Conservation (phyloP, 2,329 filamentous ascomycete genomes). For the Setomelanomma holmii region DNA sequence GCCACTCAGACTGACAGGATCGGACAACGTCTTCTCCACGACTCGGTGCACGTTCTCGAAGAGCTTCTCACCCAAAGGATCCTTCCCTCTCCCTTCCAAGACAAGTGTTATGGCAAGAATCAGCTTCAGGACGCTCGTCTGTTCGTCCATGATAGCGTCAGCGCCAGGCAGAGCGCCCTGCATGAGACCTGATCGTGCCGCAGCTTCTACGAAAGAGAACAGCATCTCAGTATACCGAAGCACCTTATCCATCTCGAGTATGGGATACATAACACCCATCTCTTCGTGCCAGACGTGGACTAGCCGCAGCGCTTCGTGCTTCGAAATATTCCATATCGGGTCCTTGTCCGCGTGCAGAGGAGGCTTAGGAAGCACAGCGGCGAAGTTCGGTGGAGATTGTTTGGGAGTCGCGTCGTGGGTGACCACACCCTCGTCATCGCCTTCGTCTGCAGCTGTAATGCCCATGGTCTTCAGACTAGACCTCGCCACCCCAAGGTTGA, state of each 20-base stretch:
- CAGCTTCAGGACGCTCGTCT: constrained; percentile 78
- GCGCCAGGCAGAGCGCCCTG: constrained; percentile 61
- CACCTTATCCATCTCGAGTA: constrained; percentile 76
- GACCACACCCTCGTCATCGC: constrained; percentile 64
- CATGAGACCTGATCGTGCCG: constrained; percentile 64
- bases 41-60: constrained; percentile 78
- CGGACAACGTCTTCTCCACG: constrained; percentile 69
- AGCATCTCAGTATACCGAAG: constrained; percentile 74
- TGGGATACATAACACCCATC: constrained; percentile 89
- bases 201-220: constrained; percentile 75
- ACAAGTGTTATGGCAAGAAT: constrained; percentile 80
- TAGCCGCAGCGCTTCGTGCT: constrained; percentile 80
- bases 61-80: constrained; percentile 73
- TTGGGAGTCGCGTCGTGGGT: constrained; percentile 62
- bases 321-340: constrained; percentile 79
- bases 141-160: constrained; percentile 67
- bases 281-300: constrained; percentile 87
- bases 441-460: constrained; percentile 70
- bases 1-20: constrained; percentile 63
- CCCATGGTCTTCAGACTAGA: constrained; percentile 90
- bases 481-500: constrained; percentile 85
- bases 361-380: constrained; percentile 18
- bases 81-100: constrained; percentile 80
- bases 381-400: constrained; percentile 49
- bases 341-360: constrained; percentile 64